These are phyloP conservation scores for Syncephalis plumigaleata DNA, from an alignment of 371 early-diverging fungal genomes.

Conservation along the genomic window DNA sequence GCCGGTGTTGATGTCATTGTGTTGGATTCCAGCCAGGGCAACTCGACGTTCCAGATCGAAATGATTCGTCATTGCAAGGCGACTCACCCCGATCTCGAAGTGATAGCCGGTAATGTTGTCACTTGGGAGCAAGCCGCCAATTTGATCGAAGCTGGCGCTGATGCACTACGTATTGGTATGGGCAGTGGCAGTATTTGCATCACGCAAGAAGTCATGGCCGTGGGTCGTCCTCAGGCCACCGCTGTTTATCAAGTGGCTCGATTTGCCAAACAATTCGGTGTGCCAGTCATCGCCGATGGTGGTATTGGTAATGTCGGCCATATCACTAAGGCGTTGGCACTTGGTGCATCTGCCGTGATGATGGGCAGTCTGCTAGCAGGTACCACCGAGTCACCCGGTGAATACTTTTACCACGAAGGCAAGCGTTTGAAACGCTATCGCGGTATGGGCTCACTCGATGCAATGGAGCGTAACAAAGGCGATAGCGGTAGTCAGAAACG, in stretches of 20 bases:
- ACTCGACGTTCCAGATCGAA: slow-evolving; percentile 81
- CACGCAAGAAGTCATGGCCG: slow-evolving; percentile 97
- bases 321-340: slow-evolving; percentile 86
- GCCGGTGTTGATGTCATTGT: slow-evolving; percentile 91
- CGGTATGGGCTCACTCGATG: slow-evolving; percentile 94
- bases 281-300: slow-evolving; percentile 94
- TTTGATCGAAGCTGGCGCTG: slow-evolving; percentile 88
- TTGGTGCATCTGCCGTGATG: slow-evolving; percentile 93
- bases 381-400: slow-evolving; percentile 88
- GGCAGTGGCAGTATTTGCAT: slow-evolving; percentile 95
- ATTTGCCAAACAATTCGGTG: slow-evolving; percentile 80
- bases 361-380: slow-evolving; percentile 95
- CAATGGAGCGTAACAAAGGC: slow-evolving; percentile 60
- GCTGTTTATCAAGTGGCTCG: slow-evolving; percentile 89
- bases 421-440: slow-evolving; percentile 94
- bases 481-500: slow-evolving; percentile 77
- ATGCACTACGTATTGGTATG: slow-evolving; percentile 92
- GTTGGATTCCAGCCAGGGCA: slow-evolving; percentile 88
- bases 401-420: slow-evolving; percentile 95
- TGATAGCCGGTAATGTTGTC: slow-evolving; percentile 94
- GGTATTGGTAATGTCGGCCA: slow-evolving; percentile 94
- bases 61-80: slow-evolving; percentile 85
- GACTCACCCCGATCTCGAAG: slow-evolving; percentile 55
- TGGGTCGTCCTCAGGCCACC: slow-evolving; percentile 95
- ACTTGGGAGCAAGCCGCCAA: slow-evolving; percentile 86